Evolutionary conservation across 2,329 filamentous ascomycete species (phyloP).

Genomic region (Neonectria sp.): DNA sequence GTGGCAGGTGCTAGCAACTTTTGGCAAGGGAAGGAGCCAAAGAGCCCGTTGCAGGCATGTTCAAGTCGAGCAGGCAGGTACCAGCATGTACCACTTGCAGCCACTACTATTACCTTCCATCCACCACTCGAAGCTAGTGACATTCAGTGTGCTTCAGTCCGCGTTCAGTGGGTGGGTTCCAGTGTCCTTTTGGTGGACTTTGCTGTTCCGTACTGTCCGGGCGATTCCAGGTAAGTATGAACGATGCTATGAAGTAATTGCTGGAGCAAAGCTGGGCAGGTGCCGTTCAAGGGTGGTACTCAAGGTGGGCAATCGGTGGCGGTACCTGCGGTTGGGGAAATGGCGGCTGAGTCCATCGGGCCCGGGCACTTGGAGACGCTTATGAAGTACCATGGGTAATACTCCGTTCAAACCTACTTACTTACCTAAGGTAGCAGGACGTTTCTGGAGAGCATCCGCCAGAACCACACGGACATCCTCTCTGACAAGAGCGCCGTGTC

Average conservation of each 20-base stretch:
- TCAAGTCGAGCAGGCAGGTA: slow-evolving; percentile 10
- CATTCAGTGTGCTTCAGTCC: neutral
- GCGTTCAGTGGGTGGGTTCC: neutral
- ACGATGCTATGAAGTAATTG: neutral
- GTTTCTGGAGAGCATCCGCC: neutral
- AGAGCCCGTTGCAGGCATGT: slow-evolving; percentile 19
- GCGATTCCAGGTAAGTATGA: neutral
- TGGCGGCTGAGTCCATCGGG: slow-evolving; percentile 1
- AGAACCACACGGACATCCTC: neutral
- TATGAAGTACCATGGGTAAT: neutral
- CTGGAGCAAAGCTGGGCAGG: slow-evolving; percentile 15
- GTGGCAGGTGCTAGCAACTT: slow-evolving; percentile 20
- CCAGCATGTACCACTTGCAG: slow-evolving; percentile 8
- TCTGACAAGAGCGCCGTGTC: neutral
- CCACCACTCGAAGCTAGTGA: neutral
- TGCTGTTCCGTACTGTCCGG: neutral
- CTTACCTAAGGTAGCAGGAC: too few relatives aligned
- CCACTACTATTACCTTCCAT: neutral
- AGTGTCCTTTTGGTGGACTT: neutral
- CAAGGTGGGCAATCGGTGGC: slow-evolving; percentile 15
- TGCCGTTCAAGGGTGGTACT: slow-evolving; percentile 24
- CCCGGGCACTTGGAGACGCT: neutral
- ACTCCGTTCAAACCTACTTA: too few relatives aligned
- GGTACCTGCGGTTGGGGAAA: slow-evolving; percentile 14
- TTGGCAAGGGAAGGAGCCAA: slow-evolving; percentile 10